These are phyloP conservation scores for Podila horticola DNA, from an alignment of 192 early-diverging fungal species.

Conservation along the genomic window DNA sequence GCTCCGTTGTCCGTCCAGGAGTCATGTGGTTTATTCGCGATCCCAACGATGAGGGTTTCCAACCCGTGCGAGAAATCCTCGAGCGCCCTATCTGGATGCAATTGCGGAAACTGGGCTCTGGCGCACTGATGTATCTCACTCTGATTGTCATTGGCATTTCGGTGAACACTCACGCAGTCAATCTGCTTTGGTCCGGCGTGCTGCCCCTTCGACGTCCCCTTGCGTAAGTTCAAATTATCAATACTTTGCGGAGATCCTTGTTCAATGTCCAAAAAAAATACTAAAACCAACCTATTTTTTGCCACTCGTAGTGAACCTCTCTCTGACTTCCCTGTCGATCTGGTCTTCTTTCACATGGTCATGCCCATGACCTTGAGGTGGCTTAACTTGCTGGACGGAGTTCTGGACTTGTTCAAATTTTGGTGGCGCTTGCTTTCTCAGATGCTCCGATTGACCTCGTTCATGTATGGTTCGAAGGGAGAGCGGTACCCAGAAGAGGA, in stretches of 20 bases:
- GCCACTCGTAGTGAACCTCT: constrained; percentile 66
- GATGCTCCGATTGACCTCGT: constrained; percentile 78
- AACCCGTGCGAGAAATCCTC: constrained; percentile 93
- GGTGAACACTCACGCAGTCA: constrained; percentile 52
- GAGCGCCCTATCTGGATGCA: constrained; percentile 81
- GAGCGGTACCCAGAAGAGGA: constrained; percentile 78
- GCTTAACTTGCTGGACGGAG: constrained; percentile 68
- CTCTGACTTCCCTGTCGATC: constrained; percentile 80
- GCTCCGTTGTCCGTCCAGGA: constrained; percentile 88
- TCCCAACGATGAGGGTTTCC: constrained; percentile 94
- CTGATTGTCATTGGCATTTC: constrained; percentile 84
- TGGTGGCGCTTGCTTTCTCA: constrained; percentile 84
- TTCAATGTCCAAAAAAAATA: constrained; percentile 2
- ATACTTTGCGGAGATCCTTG: too few species aligned
- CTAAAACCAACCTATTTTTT: background rate
- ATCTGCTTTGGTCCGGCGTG: constrained; percentile 35
- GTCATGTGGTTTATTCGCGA: constrained; percentile 99
- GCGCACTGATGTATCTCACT: constrained; percentile 85
- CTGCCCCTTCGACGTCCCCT: constrained; percentile 76
- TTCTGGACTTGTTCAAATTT: constrained; percentile 61
- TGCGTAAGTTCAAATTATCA: constrained; percentile 59
- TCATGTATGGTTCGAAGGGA: constrained; percentile 75
- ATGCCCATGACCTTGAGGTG: constrained; percentile 72
- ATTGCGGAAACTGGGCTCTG: constrained; percentile 84
- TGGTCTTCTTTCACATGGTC: constrained; percentile 78